A percentile compares a stretch with the other conserved stretches of the same genome.
These are phyloP conservation scores for Vaccinium myrtillus DNA, from an alignment of 148 eudicot species.

Conservation along the genomic window DNA sequence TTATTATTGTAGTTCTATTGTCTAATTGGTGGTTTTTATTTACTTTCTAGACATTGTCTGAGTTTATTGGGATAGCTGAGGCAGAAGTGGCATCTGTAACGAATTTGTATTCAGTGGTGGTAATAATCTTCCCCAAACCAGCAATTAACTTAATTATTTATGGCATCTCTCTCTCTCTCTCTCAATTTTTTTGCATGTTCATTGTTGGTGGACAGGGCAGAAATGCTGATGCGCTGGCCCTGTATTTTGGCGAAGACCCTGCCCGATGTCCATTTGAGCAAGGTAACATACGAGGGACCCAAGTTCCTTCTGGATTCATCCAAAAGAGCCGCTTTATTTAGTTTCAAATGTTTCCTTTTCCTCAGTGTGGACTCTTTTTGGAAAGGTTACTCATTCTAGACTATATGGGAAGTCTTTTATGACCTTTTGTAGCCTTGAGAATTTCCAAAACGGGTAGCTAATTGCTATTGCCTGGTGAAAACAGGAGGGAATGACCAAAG, in stretches of 20 bases:
- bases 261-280: constrained; percentile 96
- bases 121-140: constrained; percentile 29
- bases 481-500: background rate
- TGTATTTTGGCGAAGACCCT: constrained; percentile 97
- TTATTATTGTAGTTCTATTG: background rate
- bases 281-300: constrained; percentile 43
- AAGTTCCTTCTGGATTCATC: background rate
- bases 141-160: background rate
- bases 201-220: constrained; percentile 68
- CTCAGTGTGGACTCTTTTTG: background rate
- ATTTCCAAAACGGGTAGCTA: background rate
- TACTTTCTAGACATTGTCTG: constrained; percentile 58
- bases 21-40: background rate
- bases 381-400: background rate
- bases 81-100: constrained; percentile 70
- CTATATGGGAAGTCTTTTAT: background rate
- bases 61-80: constrained; percentile 67
- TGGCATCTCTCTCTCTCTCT: background rate
- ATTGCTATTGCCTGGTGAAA: background rate
- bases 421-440: background rate
- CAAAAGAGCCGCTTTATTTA: background rate
- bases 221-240: constrained; percentile 89
- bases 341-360: background rate
- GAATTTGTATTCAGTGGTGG: constrained; percentile 73
- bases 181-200: constrained; percentile 1